These are phyloP conservation scores for Fusarium oxysporum DNA, from an alignment of 2,329 filamentous ascomycete species.

Conservation along the genomic window DNA sequence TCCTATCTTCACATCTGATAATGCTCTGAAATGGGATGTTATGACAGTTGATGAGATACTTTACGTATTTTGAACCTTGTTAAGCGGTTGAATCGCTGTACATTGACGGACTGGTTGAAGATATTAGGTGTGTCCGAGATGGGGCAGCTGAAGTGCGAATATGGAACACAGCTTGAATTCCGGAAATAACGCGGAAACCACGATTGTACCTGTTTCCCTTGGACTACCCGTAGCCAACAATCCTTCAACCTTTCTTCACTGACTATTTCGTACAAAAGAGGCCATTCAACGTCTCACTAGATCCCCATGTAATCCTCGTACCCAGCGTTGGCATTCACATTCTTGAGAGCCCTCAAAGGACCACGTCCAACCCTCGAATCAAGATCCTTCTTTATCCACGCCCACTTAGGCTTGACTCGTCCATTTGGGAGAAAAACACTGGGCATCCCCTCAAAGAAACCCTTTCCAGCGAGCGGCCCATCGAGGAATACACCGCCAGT, in stretches of 20 bases:
- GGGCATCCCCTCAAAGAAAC: slow-evolving; percentile 6
- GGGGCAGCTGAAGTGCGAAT: fast-evolving
- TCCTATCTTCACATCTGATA: neutral
- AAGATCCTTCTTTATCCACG: slow-evolving; percentile 19
- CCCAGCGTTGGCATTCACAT: neutral
- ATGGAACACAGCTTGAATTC: neutral
- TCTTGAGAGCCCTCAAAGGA: neutral
- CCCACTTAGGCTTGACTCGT: slow-evolving; percentile 2
- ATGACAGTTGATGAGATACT: fast-evolving
- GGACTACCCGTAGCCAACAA: neutral
- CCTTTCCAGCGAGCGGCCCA: slow-evolving; percentile 15
- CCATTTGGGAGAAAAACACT: slow-evolving; percentile 3
- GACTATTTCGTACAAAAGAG: fast-evolving
- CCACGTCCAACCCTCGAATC: neutral
- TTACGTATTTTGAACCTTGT: fast-evolving
- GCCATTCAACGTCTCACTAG: fast-evolving
- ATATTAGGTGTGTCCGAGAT: neutral
- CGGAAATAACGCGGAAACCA: neutral
- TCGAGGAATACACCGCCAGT: slow-evolving; percentile 3
- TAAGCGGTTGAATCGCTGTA: fast-evolving
- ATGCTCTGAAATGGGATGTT: fast-evolving
- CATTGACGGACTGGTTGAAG: fast-evolving
- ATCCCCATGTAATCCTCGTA: fast-evolving
- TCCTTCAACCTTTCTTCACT: fast-evolving
- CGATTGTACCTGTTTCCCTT: fast-evolving